Evolutionary conservation across 129 eudicot species (phyloP).

Genomic region (Lactuca saligna): DNA sequence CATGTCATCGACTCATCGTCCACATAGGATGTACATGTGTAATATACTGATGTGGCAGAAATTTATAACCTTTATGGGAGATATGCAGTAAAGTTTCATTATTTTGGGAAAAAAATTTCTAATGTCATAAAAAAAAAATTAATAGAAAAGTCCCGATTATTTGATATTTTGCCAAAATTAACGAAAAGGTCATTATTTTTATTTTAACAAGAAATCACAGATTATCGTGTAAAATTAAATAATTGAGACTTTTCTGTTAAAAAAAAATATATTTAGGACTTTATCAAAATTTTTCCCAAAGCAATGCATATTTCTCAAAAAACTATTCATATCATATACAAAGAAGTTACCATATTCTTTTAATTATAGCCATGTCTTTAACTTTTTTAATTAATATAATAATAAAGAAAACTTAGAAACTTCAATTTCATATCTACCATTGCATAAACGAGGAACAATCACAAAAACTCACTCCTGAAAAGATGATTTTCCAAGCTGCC

Average conservation of each 20-base stretch:
- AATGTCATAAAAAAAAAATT: too few relatives aligned
- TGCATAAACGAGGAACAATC: conserved; percentile 3
- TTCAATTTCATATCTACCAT: background rate
- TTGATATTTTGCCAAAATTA: too few relatives aligned
- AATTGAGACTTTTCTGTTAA: too few relatives aligned
- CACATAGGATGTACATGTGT: background rate
- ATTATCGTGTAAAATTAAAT: too few relatives aligned
- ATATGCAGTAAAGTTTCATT: too few relatives aligned
- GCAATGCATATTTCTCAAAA: background rate
- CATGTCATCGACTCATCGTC: too few relatives aligned
- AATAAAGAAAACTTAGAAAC: background rate
- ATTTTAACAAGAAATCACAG: too few relatives aligned
- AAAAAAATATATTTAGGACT: too few relatives aligned
- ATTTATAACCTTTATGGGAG: background rate
- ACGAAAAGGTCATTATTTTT: too few relatives aligned
- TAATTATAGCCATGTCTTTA: background rate
- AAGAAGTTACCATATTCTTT: background rate
- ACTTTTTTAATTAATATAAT: background rate
- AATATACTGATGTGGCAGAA: background rate
- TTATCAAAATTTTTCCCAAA: too few relatives aligned
- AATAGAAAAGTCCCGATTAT: too few relatives aligned
- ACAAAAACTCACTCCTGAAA: conserved; percentile 60
- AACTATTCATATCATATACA: background rate
- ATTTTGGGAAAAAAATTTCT: too few relatives aligned
- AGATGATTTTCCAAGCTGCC: conserved; percentile 90